phyloP scores from a whole-genome alignment of 805 yeast genomes.

The Maudiozyma bulderi region DNA sequence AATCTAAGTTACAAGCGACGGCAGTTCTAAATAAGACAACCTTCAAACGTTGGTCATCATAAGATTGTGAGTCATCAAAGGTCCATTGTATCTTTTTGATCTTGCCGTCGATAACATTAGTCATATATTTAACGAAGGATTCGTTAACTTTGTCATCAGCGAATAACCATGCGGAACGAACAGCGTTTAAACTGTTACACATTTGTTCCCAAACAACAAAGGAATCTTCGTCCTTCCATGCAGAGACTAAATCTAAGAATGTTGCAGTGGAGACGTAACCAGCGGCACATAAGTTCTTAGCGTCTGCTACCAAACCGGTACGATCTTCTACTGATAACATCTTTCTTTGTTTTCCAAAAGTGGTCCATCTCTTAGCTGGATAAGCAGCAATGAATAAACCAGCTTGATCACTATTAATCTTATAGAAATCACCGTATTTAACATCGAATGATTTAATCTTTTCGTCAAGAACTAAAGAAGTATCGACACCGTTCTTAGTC shows the following conservation, averaged over 20 bases:
- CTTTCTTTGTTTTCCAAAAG: constrained; percentile 49
- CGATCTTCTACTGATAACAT: constrained; percentile 66
- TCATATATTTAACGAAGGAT: constrained; percentile 42
- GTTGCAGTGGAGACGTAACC: constrained; percentile 56
- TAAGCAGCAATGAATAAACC: constrained; percentile 71
- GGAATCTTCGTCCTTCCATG: constrained; percentile 51
- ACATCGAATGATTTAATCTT: constrained; percentile 40
- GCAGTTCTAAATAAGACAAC: constrained; percentile 53
- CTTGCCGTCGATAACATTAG: constrained; percentile 46
- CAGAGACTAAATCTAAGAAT: constrained; percentile 47
- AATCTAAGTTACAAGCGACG: constrained; percentile 39
- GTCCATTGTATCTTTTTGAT: constrained; percentile 54
- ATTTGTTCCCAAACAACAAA: constrained; percentile 63
- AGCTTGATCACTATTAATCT: constrained; percentile 62
- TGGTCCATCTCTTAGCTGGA: constrained; percentile 55
- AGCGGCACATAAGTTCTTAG: constrained; percentile 56
- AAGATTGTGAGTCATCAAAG: constrained; percentile 45
- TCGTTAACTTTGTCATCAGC: constrained; percentile 38
- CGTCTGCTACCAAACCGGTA: constrained; percentile 73
- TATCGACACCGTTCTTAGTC: constrained; percentile 52
- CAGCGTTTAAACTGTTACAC: constrained; percentile 36
- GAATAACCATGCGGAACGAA: constrained; percentile 47
- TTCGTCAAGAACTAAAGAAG: constrained; percentile 43
- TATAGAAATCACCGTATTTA: constrained; percentile 41
- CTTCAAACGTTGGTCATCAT: constrained; percentile 56